A percentile compares a stretch with the other conserved stretches of the same genome.
phyloP scores from a whole-genome alignment of 495 filamentous ascomycete species.

The Ramalina intermedia region DNA sequence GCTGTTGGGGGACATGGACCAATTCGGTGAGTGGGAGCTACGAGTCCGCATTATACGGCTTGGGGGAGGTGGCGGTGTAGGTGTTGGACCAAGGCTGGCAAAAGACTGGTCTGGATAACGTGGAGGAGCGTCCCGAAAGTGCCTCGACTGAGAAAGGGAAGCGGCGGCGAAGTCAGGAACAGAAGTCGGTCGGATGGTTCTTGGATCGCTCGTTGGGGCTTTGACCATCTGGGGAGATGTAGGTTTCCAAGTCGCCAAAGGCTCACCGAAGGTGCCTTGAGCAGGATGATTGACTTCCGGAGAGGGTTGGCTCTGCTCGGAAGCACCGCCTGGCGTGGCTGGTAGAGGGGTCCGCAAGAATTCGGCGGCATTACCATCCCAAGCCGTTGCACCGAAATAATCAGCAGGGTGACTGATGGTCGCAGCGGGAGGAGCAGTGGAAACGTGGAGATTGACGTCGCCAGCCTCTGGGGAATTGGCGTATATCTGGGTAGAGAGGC shows the following conservation, averaged over 20 bases:
- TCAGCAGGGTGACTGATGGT: not conserved
- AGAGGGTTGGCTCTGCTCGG: not conserved
- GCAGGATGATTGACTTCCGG: not conserved
- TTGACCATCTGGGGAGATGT: constrained; percentile 1
- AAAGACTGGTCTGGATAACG: constrained; percentile 42
- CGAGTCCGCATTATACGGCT: constrained; percentile 24
- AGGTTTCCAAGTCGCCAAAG: not conserved
- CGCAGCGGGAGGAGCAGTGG: not conserved
- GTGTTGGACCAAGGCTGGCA: constrained; percentile 28
- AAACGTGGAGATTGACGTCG: too few species aligned
- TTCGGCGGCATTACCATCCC: not conserved
- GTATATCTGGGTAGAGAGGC: not conserved
- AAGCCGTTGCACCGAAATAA: constrained; percentile 1
- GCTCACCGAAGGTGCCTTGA: constrained; percentile 1
- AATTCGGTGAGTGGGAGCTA: constrained; percentile 27
- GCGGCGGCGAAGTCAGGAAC: constrained; percentile 10
- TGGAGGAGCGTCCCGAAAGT: constrained; percentile 24
- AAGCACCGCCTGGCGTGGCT: not conserved
- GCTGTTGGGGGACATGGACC: constrained; percentile 19
- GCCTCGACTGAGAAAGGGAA: constrained; percentile 1
- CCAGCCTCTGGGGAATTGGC: too few species aligned
- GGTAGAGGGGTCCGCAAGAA: not conserved
- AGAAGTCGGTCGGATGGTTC: constrained; percentile 11
- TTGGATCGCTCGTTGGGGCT: not conserved
- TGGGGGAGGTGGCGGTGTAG: constrained; percentile 23